phyloP scores from a whole-genome alignment of 2,329 filamentous ascomycete genomes.

The Xylariaceae sp. region DNA sequence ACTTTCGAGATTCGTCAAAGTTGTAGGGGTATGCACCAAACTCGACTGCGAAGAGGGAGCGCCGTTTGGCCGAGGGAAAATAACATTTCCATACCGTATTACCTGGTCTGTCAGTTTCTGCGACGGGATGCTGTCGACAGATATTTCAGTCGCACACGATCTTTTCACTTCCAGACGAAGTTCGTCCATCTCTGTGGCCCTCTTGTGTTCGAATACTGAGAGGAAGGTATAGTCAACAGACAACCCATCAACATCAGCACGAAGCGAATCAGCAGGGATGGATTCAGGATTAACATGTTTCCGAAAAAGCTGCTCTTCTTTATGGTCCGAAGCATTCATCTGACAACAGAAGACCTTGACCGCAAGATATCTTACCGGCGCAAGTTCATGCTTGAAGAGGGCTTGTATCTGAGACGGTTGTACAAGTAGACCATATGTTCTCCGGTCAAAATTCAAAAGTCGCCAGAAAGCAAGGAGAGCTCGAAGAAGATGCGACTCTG shows the following conservation, averaged over 20 bases:
- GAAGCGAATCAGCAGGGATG: slow-evolving; percentile 44
- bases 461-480: slow-evolving; percentile 69
- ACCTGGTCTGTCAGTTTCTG: slow-evolving; percentile 55
- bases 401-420: slow-evolving; percentile 62
- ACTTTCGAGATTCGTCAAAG: slow-evolving; percentile 62
- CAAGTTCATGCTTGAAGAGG: slow-evolving; percentile 57
- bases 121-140: slow-evolving; percentile 23
- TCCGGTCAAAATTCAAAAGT: slow-evolving; percentile 69
- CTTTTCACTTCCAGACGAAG: slow-evolving; percentile 38
- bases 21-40: slow-evolving; percentile 68
- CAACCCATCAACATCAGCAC: slow-evolving; percentile 69
- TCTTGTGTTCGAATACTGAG: slow-evolving; percentile 52
- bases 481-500: slow-evolving; percentile 26
- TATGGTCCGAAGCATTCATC: slow-evolving; percentile 73
- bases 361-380: slow-evolving; percentile 70
- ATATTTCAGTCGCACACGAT: slow-evolving; percentile 17
- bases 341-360: slow-evolving; percentile 75
- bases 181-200: slow-evolving; percentile 43
- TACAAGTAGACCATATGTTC: slow-evolving; percentile 60
- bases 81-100: slow-evolving; percentile 57
- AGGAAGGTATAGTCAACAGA: slow-evolving; percentile 74
- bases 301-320: slow-evolving; percentile 65
- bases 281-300: slow-evolving; percentile 55
- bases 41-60: slow-evolving; percentile 42
- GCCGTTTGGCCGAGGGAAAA: slow-evolving; percentile 60